phyloP scores from a whole-genome alignment of 169 alveolate species.

The Cystoisospora suis region DNA sequence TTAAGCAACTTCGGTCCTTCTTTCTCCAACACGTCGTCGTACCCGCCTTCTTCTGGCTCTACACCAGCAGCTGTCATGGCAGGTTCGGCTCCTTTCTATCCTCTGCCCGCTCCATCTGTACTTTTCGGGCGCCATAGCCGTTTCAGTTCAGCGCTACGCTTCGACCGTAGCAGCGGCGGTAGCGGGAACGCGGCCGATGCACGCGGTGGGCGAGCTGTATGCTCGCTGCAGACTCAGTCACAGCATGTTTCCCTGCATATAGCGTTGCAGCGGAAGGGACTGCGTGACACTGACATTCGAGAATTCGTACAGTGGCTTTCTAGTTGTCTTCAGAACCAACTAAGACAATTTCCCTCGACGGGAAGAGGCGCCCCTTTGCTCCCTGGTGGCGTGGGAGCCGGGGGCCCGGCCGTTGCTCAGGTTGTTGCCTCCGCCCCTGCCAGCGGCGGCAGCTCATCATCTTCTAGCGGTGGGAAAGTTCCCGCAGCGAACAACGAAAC shows the following conservation, averaged over 20 bases:
- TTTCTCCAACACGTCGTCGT: background rate
- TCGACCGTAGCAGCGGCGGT: slow-evolving; percentile 17
- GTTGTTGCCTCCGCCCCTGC: slow-evolving; percentile 24
- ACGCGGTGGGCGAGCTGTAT: background rate
- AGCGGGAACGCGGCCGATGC: background rate
- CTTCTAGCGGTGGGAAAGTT: background rate
- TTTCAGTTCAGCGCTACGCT: slow-evolving; percentile 31
- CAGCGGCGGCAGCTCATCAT: background rate
- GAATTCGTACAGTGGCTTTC: slow-evolving; percentile 55
- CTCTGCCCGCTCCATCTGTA: slow-evolving; percentile 12
- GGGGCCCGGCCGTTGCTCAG: background rate
- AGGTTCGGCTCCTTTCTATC: background rate
- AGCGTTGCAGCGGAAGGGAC: slow-evolving; percentile 44
- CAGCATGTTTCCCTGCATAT: slow-evolving; percentile 21
- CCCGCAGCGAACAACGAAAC: background rate
- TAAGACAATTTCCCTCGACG: background rate
- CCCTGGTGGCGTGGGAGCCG: slow-evolving; percentile 16
- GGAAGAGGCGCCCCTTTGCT: slow-evolving; percentile 27
- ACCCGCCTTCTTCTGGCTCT: background rate
- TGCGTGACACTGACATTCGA: slow-evolving; percentile 44
- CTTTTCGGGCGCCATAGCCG: slow-evolving; percentile 19
- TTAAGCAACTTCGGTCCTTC: no score
- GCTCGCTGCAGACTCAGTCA: background rate
- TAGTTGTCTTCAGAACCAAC: slow-evolving; percentile 37
- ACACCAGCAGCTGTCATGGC: background rate